Evolutionary conservation across 2,329 filamentous ascomycete genomes (phyloP), one percentile per base, ranked within the genome.

Genomic region (Keithomyces neogunnii): DNA sequence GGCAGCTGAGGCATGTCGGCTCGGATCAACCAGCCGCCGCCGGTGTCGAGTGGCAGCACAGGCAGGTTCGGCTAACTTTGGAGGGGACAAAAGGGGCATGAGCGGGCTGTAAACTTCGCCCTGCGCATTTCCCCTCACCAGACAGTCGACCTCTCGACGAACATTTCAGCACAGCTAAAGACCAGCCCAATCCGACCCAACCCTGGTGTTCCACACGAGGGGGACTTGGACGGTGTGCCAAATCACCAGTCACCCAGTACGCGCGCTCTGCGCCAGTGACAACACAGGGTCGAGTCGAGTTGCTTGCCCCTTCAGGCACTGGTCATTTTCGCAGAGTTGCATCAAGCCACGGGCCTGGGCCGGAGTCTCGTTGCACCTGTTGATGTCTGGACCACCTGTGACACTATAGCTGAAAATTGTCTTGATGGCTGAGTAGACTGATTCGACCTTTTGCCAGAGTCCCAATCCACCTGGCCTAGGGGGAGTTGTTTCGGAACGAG

Each of bases 141-240:
- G 60, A 59, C 61, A 58, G 57, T 51, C 57, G 55, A 61, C 61
- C 68, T 65, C 66, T 67, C 66, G 63, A 69, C 67, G 69, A 67
- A 73, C 64, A 70, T 71, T 68, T 73, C 69, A 72, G 69, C 67
- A 72, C 69, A 69, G 66, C 60, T 38, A 45, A 40, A n/a, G 36
- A 38, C 48, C 45, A n/a, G 35, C 32, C 39, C 45, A 46, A 19
- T 44, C 40, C 32, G 46, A 26, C 38, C 43, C 42, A n/a, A 30
- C 31, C 31, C 19, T 28, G 26, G 19, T 33, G 42, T 49, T 48
- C 45, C 45, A 48, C 50, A 51, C n/a, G 6, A 13, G 29, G 19
- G 19, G 19, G 19, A 19, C 19, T 19, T 19, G 19, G 19, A 19
- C 19, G 19, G 19, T 29, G 44, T 45, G 44, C 44, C 7, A 5